Conservation (phyloP, 441 rosid species). For the Pelargonium australe region DNA sequence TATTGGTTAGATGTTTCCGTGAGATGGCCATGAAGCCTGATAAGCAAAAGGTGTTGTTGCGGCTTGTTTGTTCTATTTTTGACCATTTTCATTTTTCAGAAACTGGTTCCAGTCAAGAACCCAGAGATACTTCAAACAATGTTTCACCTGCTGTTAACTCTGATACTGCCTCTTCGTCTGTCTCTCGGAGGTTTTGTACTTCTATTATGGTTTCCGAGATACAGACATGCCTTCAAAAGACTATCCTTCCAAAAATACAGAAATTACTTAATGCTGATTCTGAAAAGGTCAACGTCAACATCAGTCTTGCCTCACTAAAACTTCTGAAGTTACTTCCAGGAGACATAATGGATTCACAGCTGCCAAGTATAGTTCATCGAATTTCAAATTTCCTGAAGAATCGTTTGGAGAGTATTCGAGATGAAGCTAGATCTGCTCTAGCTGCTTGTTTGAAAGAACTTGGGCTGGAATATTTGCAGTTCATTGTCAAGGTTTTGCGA, state of each 20-base stretch:
- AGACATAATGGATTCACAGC: conserved; percentile 70
- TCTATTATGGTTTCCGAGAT: conserved; percentile 35
- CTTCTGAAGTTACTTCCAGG: conserved; percentile 83
- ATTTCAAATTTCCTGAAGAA: conserved; percentile 66
- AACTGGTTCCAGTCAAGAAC: conserved; percentile 33
- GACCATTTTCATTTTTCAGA: conserved; percentile 68
- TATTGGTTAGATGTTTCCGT: conserved; percentile 65
- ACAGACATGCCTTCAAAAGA: conserved; percentile 50
- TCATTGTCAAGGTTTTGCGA: conserved; percentile 53
- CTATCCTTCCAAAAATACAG: conserved; percentile 65
- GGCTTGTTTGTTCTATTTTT: conserved; percentile 65
- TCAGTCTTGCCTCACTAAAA: conserved; percentile 70
- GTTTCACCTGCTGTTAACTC: conserved; percentile 18
- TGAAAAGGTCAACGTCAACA: conserved; percentile 60
- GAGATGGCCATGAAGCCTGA: conserved; percentile 55
- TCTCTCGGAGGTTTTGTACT: conserved; percentile 16
- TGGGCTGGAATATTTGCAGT: conserved; percentile 75
- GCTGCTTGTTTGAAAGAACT: conserved; percentile 89
- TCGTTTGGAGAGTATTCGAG: conserved; percentile 60
- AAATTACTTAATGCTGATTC: conserved; percentile 54
- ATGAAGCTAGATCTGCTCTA: conserved; percentile 83
- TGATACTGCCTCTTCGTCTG: conserved; percentile 16
- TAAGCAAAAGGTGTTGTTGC: conserved; percentile 63
- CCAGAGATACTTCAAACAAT: conserved; percentile 18
- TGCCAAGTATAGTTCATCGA: conserved; percentile 70